Conservation (phyloP, 768 basidiomycete genomes). For the Termitomyces sp. region DNA sequence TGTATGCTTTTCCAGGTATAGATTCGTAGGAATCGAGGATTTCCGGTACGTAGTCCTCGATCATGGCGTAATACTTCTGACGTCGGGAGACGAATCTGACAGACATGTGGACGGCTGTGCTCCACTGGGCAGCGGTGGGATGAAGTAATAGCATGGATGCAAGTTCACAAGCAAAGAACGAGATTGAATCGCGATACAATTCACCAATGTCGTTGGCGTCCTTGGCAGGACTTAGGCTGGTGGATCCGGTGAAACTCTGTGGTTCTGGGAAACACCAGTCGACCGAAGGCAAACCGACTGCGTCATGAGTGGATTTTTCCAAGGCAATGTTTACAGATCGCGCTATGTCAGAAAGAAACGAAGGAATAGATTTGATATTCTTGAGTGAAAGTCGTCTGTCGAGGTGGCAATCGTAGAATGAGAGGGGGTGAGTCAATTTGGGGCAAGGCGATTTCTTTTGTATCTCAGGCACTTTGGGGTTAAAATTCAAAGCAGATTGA, state of each 20-base stretch:
- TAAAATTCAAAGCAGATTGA: background rate
- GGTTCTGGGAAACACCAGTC: background rate
- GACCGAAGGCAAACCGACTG: background rate
- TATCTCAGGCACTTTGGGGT: background rate
- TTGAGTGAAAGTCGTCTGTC: conserved; percentile 8
- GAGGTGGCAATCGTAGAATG: conserved; percentile 11
- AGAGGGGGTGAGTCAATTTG: background rate
- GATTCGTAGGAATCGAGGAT: background rate
- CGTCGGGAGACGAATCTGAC: background rate
- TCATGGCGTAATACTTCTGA: background rate
- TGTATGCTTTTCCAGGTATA: background rate
- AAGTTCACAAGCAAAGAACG: background rate
- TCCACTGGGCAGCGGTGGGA: background rate
- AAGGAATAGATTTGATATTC: background rate
- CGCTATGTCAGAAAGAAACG: background rate
- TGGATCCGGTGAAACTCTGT: background rate
- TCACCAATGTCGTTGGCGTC: conserved; percentile 1
- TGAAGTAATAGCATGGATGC: conserved; percentile 8
- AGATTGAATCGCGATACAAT: background rate
- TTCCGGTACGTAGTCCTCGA: conserved; percentile 3
- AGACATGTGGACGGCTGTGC: background rate
- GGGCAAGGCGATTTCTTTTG: background rate
- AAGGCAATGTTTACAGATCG: background rate
- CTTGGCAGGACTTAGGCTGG: background rate
- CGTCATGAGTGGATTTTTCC: background rate